Evolutionary conservation across 441 rosid genomes (phyloP).

Genomic region (Theobroma grandiflorum): DNA sequence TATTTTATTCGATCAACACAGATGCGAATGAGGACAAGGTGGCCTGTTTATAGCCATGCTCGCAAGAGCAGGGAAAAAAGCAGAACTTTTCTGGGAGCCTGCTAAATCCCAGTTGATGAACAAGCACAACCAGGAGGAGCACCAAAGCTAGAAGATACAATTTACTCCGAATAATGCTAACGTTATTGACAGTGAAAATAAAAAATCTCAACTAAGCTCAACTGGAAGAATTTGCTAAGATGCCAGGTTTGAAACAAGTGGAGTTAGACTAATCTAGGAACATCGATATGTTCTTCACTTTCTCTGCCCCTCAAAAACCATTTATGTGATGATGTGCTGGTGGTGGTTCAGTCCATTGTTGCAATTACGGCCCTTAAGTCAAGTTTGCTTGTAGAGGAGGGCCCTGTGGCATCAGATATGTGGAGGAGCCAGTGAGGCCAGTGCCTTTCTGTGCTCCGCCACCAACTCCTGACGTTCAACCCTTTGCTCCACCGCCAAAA

Average conservation of each 20-base stretch:
- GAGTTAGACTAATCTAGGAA: conserved; percentile 6
- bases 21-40: background rate
- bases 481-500: background rate
- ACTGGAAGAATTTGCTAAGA: conserved; percentile 17
- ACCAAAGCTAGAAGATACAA: too few species aligned
- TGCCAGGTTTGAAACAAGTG: conserved; percentile 9
- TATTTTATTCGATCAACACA: background rate
- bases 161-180: too few species aligned
- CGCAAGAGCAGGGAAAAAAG: background rate
- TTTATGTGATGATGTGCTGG: background rate
- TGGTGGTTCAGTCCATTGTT: background rate
- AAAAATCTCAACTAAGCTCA: background rate
- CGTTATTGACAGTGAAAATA: too few species aligned
- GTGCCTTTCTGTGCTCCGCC: background rate
- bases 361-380: background rate
- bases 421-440: background rate
- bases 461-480: background rate
- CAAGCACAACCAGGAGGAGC: too few species aligned
- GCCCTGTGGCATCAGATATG: background rate
- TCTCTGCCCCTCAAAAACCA: background rate
- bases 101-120: too few species aligned
- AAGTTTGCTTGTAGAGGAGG: background rate
- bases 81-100: background rate
- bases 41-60: background rate
- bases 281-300: conserved; percentile 2